Conservation (phyloP, 75 land plant species). For the Sequoia sempervirens region DNA sequence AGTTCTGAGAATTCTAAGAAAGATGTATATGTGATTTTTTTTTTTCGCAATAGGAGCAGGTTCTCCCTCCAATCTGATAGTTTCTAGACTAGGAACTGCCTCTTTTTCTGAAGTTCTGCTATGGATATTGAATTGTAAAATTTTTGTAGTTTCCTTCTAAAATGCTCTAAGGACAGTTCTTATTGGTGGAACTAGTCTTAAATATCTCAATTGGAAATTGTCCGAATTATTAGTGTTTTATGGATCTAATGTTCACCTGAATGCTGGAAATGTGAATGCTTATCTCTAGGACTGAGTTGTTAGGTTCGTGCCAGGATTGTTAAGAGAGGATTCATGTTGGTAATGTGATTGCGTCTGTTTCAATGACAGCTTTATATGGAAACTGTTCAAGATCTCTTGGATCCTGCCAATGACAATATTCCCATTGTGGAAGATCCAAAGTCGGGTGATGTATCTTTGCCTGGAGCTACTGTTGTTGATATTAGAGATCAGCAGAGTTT, state of each 20-base stretch:
- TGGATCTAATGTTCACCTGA: not conserved
- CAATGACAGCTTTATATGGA: constrained; percentile 91
- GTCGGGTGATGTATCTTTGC: constrained; percentile 91
- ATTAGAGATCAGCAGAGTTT: constrained; percentile 84
- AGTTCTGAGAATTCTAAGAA: not conserved
- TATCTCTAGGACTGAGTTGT: not conserved
- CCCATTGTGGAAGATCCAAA: constrained; percentile 94
- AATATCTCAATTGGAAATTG: not conserved
- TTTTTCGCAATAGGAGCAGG: not conserved
- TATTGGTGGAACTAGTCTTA: not conserved
- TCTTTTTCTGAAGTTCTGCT: not conserved
- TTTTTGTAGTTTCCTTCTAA: not conserved
- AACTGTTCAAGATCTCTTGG: constrained; percentile 89
- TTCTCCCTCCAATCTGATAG: not conserved
- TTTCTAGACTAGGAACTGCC: not conserved
- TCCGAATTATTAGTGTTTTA: not conserved
- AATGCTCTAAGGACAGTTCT: not conserved
- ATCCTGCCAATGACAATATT: constrained; percentile 91
- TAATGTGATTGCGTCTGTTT: constrained; percentile 2
- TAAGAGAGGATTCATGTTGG: not conserved
- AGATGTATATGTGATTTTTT: not conserved
- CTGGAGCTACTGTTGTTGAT: constrained; percentile 86
- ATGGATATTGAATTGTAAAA: not conserved
- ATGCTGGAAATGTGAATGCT: not conserved
- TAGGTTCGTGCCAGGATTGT: not conserved